Percentiles rank a stretch among this genome's conserved stretches.
Evolutionary conservation across 75 land plant genomes (phyloP).

Genomic region (Ceratopteris richardii): DNA sequence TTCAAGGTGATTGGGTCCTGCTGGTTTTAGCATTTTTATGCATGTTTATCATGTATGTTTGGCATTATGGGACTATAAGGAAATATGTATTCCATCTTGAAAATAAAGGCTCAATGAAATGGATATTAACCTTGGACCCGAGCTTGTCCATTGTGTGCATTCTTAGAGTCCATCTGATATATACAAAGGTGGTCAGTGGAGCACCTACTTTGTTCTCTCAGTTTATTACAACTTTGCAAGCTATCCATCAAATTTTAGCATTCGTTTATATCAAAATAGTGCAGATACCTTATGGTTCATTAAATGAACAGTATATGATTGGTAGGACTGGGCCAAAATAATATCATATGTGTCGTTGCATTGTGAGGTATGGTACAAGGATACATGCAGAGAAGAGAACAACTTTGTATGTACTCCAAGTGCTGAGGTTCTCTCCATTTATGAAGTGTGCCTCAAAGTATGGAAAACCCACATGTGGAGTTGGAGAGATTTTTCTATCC

Average conservation of each 20-base stretch:
- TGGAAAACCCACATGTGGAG: too few species aligned
- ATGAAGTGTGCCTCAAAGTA: too few species aligned
- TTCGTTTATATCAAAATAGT: too few species aligned
- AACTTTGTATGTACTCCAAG: too few species aligned
- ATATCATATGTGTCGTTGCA: too few species aligned
- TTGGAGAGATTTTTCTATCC: too few species aligned
- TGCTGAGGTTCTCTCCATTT: too few species aligned
- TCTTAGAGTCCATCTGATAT: constrained; percentile 45
- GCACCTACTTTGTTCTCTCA: constrained; percentile 49
- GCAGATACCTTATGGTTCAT: too few species aligned
- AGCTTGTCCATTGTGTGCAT: constrained; percentile 43
- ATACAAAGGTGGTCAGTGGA: constrained; percentile 42
- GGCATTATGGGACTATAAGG: constrained; percentile 53
- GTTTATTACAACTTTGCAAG: constrained; percentile 60
- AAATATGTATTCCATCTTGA: constrained; percentile 51
- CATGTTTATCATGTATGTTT: constrained; percentile 38
- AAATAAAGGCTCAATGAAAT: constrained; percentile 45
- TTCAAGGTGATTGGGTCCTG: constrained; percentile 50
- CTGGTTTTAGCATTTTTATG: constrained; percentile 27
- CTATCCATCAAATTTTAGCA: constrained; percentile 56
- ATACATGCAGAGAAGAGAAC: too few species aligned
- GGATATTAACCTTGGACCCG: constrained; percentile 45
- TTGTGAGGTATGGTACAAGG: too few species aligned
- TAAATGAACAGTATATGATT: too few species aligned
- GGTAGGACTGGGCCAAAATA: too few species aligned